Percentiles rank a stretch among this genome's conserved stretches.
Evolutionary conservation across 2,329 filamentous ascomycete species (phyloP).

Genomic region (Paraphaeosphaeria minitans): DNA sequence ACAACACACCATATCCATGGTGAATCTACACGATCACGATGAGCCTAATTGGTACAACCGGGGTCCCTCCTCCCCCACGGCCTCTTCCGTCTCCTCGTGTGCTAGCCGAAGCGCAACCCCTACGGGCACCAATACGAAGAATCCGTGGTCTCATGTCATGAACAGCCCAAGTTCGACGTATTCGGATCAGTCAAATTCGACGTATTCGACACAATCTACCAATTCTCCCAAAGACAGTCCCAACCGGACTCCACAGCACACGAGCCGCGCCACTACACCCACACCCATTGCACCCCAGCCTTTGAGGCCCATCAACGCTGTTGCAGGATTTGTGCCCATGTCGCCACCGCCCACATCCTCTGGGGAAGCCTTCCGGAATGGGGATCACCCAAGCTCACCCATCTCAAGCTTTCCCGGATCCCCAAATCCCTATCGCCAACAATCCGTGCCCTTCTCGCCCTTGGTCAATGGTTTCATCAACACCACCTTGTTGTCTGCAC

Average conservation of each 20-base stretch:
- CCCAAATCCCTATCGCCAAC: constrained; percentile 45
- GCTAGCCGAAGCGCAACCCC: constrained; percentile 46
- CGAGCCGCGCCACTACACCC: constrained; percentile 46
- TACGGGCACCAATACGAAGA: constrained; percentile 43
- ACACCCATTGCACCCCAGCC: constrained; percentile 47
- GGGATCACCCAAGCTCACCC: constrained; percentile 38
- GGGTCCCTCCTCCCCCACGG: constrained; percentile 42
- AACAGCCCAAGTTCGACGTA: constrained; percentile 36
- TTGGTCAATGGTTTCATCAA: constrained; percentile 46
- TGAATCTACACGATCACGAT: constrained; percentile 48
- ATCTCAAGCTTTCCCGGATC: constrained; percentile 33
- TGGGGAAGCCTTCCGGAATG: constrained; percentile 36
- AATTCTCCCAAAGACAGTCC: constrained; percentile 43
- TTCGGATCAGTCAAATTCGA: constrained; percentile 36
- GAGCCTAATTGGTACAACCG: constrained; percentile 44
- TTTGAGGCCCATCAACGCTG: constrained; percentile 38
- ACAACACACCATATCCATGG: constrained; percentile 47
- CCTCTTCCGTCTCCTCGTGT: constrained; percentile 48
- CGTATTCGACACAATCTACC: constrained; percentile 36
- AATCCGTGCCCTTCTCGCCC: constrained; percentile 30
- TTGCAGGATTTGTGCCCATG: constrained; percentile 43
- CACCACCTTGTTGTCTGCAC: constrained; percentile 40
- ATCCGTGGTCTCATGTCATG: constrained; percentile 47
- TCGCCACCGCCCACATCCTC: constrained; percentile 35
- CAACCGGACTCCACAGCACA: constrained; percentile 44